Conservation (phyloP, 1,284 basidiomycete genomes). For the Moniliella sp. region DNA sequence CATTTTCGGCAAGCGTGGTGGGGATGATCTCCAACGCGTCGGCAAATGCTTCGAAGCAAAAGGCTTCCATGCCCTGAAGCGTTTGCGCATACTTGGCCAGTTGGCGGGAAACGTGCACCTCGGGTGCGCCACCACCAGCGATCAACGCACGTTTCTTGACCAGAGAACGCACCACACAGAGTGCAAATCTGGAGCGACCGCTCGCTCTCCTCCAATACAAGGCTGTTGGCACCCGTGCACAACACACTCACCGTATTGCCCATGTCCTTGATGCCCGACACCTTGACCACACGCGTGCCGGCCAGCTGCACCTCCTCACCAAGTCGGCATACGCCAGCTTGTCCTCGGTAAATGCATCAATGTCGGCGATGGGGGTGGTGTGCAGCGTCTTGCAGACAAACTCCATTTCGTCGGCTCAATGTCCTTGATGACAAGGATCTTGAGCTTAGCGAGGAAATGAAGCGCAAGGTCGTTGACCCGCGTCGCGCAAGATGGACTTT, state of each 20-base stretch:
- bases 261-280: conserved; percentile 82
- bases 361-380: conserved; percentile 87
- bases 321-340: conserved; percentile 86
- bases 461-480: conserved; percentile 95
- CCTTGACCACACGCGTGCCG: conserved; percentile 75
- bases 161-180: conserved; percentile 86
- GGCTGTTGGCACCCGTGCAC: conserved; percentile 75
- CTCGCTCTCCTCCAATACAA: conserved; percentile 92
- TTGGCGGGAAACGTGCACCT: conserved; percentile 82
- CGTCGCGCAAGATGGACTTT: conserved; percentile 96
- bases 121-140: conserved; percentile 87
- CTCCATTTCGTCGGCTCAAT: conserved; percentile 93
- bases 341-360: conserved; percentile 94
- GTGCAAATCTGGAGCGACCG: conserved; percentile 87
- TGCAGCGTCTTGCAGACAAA: conserved; percentile 86
- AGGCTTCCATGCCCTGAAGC: conserved; percentile 91
- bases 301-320: conserved; percentile 65
- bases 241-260: conserved; percentile 86
- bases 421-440: conserved; percentile 90
- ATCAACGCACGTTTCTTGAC: conserved; percentile 93
- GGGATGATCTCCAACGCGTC: conserved; percentile 95
- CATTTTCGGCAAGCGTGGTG: conserved; percentile 91
- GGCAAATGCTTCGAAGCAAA: conserved; percentile 94
- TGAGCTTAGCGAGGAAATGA: conserved; percentile 89
- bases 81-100: conserved; percentile 79